Evolutionary conservation across 192 early-diverging fungal species (phyloP), one percentile per base, ranked within the genome.

Genomic region (Spizellomyces sp.): DNA sequence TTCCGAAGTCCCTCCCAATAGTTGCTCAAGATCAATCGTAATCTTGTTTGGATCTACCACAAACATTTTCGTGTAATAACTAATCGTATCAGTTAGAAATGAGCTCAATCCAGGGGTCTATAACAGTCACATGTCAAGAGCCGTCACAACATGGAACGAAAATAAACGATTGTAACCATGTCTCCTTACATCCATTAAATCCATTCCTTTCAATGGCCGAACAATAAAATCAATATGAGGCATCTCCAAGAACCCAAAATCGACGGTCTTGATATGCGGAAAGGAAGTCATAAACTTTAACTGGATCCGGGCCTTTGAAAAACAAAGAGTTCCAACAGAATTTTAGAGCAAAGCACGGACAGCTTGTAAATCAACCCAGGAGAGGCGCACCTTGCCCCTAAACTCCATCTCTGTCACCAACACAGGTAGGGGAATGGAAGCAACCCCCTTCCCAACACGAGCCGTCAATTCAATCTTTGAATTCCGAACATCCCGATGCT

Each of bases 191-290:
- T 93, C 88, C 78, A 90, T 91, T 73, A 97, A 89, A 77, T 97
- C 95, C 64, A 83, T 62, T 5, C 67, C 74, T 58, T 83, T 83
- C 43, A 99, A 85, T 4, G 96, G 96, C 71, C 94, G 90, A 45
- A 99, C 86, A 46, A 84, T 84, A 83, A 95, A 99, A 80, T 95
- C 93, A 50, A 99, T 85, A 15, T 81, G 79, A 45, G 96, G 96
- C n/a, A 85, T 79, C 68, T 94, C 90, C 61, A 94, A 75, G 79
- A 99, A 95, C 69, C 89, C 87, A 63, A 93, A 86, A 54, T 94
- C 91, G 9, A 96, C 82, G 0, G 86, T 89, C 75, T 91, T 87
- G 67, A 99, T 86, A 70, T 95, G 91, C 0, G 97, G 97, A 67
- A 92, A 96, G 60, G 87, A 85, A 42, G 89, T 87, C 46, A 91